Conservation (phyloP, 805 yeast species). For the Saccharomycopsis vini region DNA sequence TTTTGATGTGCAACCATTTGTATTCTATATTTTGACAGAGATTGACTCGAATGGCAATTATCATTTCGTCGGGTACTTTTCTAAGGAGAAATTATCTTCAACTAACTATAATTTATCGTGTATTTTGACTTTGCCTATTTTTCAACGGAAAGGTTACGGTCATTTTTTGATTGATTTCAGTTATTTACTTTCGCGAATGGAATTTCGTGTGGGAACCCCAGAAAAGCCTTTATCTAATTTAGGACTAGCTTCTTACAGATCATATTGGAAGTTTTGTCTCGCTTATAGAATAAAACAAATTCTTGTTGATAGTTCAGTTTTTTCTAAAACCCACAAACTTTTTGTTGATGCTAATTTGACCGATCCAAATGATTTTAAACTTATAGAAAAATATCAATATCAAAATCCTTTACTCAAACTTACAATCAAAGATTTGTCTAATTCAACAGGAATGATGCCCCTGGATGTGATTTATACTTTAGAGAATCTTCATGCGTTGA, state of each 20-base stretch:
- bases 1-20: slow-evolving; percentile 92
- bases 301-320: slow-evolving; percentile 6
- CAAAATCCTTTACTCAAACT: slow-evolving; percentile 22
- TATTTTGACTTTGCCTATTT: slow-evolving; percentile 79
- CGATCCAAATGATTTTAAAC: slow-evolving; percentile 7
- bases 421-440: slow-evolving; percentile 55
- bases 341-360: background rate
- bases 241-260: slow-evolving; percentile 78
- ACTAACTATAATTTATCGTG: slow-evolving; percentile 83
- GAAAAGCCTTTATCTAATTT: slow-evolving; percentile 95
- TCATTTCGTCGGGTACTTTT: slow-evolving; percentile 89
- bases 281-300: slow-evolving; percentile 36
- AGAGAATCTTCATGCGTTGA: slow-evolving; percentile 62
- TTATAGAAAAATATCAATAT: slow-evolving; percentile 6
- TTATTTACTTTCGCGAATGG: slow-evolving; percentile 66
- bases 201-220: slow-evolving; percentile 81
- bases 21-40: slow-evolving; percentile 79
- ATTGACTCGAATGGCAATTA: slow-evolving; percentile 37
- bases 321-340: slow-evolving; percentile 8
- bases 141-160: slow-evolving; percentile 86
- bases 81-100: slow-evolving; percentile 69
- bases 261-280: slow-evolving; percentile 71
- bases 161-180: slow-evolving; percentile 82
- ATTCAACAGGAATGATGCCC: slow-evolving; percentile 73
- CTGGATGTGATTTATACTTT: slow-evolving; percentile 83